These are phyloP conservation scores for Hypericum perforatum DNA, from an alignment of 345 rosid species.

Conservation along the genomic window DNA sequence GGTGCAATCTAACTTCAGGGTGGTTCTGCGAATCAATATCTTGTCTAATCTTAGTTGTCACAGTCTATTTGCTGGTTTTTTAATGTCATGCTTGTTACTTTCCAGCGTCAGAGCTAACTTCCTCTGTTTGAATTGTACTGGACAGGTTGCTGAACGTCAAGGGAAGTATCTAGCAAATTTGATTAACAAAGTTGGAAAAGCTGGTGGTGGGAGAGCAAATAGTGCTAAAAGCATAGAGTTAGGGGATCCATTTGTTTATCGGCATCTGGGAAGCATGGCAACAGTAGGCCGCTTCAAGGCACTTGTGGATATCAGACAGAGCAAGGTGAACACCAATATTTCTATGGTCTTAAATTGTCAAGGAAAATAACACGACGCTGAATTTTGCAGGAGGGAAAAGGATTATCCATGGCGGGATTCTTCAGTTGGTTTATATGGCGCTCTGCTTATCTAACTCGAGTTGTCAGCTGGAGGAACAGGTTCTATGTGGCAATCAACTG, in stretches of 20 bases:
- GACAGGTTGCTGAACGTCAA: slow-evolving; percentile 70
- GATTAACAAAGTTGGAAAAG: slow-evolving; percentile 40
- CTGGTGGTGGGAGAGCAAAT: too few species aligned
- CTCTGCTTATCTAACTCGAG: slow-evolving; percentile 62
- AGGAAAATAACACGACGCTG: too few species aligned
- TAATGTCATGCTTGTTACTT: too few species aligned
- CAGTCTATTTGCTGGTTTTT: too few species aligned
- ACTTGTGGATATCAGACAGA: slow-evolving; percentile 50
- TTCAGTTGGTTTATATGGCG: slow-evolving; percentile 7
- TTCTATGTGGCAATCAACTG: slow-evolving; percentile 62
- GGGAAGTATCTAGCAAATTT: slow-evolving; percentile 46
- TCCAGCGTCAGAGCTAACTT: too few species aligned
- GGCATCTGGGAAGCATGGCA: slow-evolving; percentile 68
- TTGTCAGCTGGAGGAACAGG: slow-evolving; percentile 70
- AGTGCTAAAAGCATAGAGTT: slow-evolving; percentile 28
- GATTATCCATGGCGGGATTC: slow-evolving; percentile 11
- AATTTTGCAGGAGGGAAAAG: slow-evolving; percentile 27
- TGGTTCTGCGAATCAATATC: too few species aligned
- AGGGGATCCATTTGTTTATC: slow-evolving; percentile 56
- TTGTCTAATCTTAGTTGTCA: too few species aligned
- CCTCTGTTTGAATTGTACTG: too few species aligned
- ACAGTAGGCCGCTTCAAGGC: slow-evolving; percentile 66
- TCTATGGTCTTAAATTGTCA: too few species aligned
- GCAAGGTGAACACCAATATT: too few species aligned
- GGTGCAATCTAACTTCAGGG: too few species aligned